These are phyloP conservation scores for Aspergillus nidulans DNA, from an alignment of 495 filamentous ascomycete genomes.

Conservation along the genomic window DNA sequence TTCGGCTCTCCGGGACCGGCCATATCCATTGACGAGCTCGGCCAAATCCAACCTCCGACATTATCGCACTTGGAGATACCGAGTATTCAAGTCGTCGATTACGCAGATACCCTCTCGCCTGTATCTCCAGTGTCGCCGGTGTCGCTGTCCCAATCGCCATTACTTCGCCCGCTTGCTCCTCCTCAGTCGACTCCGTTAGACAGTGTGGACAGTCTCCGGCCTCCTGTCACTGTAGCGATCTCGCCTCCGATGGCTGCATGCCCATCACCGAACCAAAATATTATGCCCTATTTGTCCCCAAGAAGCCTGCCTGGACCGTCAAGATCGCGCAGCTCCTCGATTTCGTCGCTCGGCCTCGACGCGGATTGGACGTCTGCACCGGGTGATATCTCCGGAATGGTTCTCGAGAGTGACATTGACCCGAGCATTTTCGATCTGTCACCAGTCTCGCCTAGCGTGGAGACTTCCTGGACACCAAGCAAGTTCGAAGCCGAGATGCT, in stretches of 20 bases:
- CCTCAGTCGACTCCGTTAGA: neutral
- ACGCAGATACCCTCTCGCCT: neutral
- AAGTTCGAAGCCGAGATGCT: slow-evolving; percentile 9
- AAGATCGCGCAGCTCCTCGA: slow-evolving; percentile 13
- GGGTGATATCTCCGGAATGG: neutral
- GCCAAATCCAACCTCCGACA: neutral
- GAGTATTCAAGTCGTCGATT: slow-evolving; percentile 13
- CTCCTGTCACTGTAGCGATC: neutral
- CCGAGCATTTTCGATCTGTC: neutral
- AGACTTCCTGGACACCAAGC: neutral
- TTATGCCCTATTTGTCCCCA: slow-evolving; percentile 3
- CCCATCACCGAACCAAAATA: slow-evolving; percentile 7
- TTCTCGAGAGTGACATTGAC: neutral
- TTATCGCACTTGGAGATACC: slow-evolving; percentile 10
- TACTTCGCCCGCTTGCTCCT: neutral
- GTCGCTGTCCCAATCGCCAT: slow-evolving; percentile 3
- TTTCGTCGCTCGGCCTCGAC: slow-evolving; percentile 14
- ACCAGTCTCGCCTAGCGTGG: neutral
- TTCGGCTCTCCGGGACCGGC: neutral
- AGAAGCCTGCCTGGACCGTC: neutral
- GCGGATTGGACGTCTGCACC: slow-evolving; percentile 1
- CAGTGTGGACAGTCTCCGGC: neutral
- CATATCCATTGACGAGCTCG: neutral
- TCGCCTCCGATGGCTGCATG: slow-evolving; percentile 12
- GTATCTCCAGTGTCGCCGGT: slow-evolving; percentile 1